These are phyloP conservation scores for Kodamaea kakaduensis DNA, from an alignment of 805 yeast species.

Conservation along the genomic window DNA sequence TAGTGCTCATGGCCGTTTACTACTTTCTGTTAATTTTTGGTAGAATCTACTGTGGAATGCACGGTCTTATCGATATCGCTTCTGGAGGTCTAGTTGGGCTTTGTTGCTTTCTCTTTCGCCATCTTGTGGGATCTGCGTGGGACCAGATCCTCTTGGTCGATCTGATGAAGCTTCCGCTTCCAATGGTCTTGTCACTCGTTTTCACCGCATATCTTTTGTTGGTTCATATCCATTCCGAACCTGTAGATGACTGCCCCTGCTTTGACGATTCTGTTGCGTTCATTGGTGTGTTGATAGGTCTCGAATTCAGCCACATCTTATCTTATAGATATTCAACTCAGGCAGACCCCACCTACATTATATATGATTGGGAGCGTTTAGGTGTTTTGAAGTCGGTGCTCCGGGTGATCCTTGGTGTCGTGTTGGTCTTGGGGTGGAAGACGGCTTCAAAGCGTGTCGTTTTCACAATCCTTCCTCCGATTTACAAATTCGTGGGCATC, in stretches of 20 bases:
- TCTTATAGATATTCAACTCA: conserved; percentile 12
- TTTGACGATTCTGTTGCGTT: conserved; percentile 94
- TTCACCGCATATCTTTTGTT: conserved; percentile 42
- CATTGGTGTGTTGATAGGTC: conserved; percentile 79
- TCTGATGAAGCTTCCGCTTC: conserved; percentile 14
- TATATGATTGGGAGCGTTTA: conserved; percentile 36
- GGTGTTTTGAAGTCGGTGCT: conserved; percentile 41
- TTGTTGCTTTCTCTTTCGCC: conserved; percentile 46
- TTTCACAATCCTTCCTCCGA: conserved; percentile 53
- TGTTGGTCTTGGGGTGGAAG: conserved; percentile 69
- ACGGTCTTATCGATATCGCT: conserved; percentile 76
- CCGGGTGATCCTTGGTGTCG: conserved; percentile 61
- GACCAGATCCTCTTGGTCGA: conserved; percentile 40
- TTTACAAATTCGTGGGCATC: conserved; percentile 43
- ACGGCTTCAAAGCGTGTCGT: conserved; percentile 64
- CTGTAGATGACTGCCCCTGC: conserved; percentile 93
- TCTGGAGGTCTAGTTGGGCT: conserved; percentile 67
- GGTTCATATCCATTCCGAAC: conserved; percentile 71
- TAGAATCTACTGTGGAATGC: conserved; percentile 95
- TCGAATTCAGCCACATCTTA: conserved; percentile 61
- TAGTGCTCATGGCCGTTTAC: conserved; percentile 39
- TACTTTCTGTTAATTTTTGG: conserved; percentile 69
- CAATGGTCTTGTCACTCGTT: conserved; percentile 33
- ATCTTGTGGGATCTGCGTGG: conserved; percentile 35
- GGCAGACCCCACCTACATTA: conserved; percentile 34